Evolutionary conservation across 164 flowering plant species (phyloP).

Genomic region (Chloranthus sessilifolius): DNA sequence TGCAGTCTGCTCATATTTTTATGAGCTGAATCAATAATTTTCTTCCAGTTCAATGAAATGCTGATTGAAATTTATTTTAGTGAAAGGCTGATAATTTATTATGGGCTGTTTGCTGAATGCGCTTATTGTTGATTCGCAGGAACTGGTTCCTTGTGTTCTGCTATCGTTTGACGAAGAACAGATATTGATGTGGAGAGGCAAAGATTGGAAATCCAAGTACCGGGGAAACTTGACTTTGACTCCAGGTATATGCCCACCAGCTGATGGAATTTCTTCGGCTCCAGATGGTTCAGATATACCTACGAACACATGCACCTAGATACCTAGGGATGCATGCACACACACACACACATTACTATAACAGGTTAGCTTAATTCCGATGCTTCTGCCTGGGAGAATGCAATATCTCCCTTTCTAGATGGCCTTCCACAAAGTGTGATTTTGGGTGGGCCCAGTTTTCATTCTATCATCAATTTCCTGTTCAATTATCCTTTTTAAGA

Average conservation of each 20-base stretch:
- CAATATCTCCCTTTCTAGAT: conserved; percentile 1
- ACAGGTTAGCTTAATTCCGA: not conserved
- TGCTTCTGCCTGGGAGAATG: not conserved
- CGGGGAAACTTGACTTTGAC: conserved; percentile 17
- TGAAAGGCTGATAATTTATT: too few relatives aligned
- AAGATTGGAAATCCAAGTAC: conserved; percentile 75
- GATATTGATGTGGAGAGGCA: conserved; percentile 89
- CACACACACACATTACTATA: too few relatives aligned
- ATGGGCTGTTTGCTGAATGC: conserved; percentile 6
- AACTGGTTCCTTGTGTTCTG: conserved; percentile 91
- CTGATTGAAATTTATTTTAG: too few relatives aligned
- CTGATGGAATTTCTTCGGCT: conserved; percentile 9
- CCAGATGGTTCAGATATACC: conserved; percentile 36
- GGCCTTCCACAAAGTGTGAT: not conserved
- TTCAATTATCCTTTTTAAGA: too few relatives aligned
- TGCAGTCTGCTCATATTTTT: too few relatives aligned
- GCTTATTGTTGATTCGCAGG: conserved; percentile 42
- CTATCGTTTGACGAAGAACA: conserved; percentile 90
- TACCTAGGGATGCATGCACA: too few relatives aligned
- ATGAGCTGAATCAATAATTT: too few relatives aligned
- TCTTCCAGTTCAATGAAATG: too few relatives aligned
- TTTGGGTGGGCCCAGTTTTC: not conserved
- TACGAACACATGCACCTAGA: too few relatives aligned
- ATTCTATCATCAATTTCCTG: too few relatives aligned
- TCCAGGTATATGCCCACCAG: conserved; percentile 8